Evolutionary conservation across 192 early-diverging fungal genomes (phyloP).

Genomic region (Phlyctochytrium bullatum): DNA sequence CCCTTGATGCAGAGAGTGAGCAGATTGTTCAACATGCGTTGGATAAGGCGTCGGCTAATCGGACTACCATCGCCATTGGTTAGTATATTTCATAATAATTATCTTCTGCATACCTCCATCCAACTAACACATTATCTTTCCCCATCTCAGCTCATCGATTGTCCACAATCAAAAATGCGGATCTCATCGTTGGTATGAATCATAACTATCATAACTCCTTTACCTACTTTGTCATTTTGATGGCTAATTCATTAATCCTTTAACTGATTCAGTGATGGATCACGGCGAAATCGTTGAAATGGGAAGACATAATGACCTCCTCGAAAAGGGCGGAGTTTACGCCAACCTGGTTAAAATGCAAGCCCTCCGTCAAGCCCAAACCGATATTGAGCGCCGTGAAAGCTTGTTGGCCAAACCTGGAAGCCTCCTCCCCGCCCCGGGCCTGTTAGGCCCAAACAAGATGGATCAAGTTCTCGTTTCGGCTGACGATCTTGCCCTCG

Average conservation of each 20-base stretch:
- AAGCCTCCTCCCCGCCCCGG: no score
- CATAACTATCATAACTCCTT: background rate
- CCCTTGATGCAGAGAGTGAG: conserved; percentile 54
- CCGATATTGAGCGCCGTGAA: conserved; percentile 3
- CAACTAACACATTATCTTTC: background rate
- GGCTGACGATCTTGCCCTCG: conserved; percentile 28
- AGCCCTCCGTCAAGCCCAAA: conserved; percentile 40
- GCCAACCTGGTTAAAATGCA: conserved; percentile 68
- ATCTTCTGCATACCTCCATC: background rate
- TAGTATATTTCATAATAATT: no score
- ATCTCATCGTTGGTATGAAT: conserved; percentile 82
- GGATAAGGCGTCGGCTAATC: conserved; percentile 42
- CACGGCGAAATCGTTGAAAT: conserved; percentile 57
- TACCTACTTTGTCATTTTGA: background rate
- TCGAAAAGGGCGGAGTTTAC: conserved; percentile 59
- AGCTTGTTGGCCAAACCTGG: background rate
- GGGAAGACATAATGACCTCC: conserved; percentile 81
- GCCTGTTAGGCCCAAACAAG: no score
- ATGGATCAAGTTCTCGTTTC: conserved; percentile 13
- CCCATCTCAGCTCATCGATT: conserved; percentile 68
- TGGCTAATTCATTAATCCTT: conserved; percentile 13
- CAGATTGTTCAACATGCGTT: conserved; percentile 49
- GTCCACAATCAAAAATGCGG: conserved; percentile 82
- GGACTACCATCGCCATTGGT: conserved; percentile 84
- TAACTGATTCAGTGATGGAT: no score